Conservation (phyloP, 2,329 filamentous ascomycete species). For the Aspergillus sp. region DNA sequence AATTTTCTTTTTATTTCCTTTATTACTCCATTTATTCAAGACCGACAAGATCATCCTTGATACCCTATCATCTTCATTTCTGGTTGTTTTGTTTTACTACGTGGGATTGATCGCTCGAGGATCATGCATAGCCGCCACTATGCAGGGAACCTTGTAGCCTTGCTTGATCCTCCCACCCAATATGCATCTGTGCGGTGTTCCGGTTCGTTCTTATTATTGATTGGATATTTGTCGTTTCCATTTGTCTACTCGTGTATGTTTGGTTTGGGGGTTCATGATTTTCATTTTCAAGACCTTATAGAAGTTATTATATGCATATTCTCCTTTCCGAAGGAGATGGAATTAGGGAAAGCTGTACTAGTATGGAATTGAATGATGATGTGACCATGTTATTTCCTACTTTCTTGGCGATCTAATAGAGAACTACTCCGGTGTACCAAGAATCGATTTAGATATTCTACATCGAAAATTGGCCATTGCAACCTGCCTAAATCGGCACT, state of each 20-base stretch:
- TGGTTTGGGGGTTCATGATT: not conserved
- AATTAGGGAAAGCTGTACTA: not conserved
- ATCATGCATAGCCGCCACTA: not conserved
- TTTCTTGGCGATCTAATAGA: not conserved
- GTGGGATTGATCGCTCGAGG: not conserved
- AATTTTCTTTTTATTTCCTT: conserved; percentile 4
- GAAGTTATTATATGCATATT: not conserved
- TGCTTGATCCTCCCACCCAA: conserved; percentile 2
- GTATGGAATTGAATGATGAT: not conserved
- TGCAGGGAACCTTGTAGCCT: not conserved
- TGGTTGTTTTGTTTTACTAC: not conserved
- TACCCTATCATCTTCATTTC: conserved; percentile 18
- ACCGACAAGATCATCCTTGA: conserved; percentile 21
- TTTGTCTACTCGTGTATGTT: not conserved
- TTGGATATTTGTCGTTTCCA: conserved; percentile 2
- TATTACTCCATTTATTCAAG: conserved; percentile 6
- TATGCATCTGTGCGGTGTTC: conserved; percentile 16
- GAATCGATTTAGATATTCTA: not conserved
- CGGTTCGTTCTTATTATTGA: conserved; percentile 3
- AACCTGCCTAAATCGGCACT: not conserved
- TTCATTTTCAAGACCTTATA: not conserved
- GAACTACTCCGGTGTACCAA: no score
- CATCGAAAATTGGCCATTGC: no score
- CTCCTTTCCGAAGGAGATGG: not conserved
- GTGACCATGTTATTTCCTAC: not conserved